Conservation (phyloP, 345 rosid genomes). For the Eucalyptus sideroxylon region DNA sequence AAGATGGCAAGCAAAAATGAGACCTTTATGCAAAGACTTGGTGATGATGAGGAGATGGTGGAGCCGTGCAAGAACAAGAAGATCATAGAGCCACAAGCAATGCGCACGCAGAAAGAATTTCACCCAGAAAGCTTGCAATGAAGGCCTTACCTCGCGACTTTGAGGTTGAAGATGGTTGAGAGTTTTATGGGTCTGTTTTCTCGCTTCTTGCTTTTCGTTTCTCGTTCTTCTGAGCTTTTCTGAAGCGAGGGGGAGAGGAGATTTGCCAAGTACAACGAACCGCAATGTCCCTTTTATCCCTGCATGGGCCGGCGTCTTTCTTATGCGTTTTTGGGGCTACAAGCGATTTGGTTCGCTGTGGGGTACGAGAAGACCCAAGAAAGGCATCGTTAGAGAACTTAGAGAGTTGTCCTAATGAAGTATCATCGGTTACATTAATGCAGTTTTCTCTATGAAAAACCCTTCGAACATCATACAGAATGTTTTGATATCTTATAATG, state of each 20-base stretch:
- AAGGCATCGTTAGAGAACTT: background rate
- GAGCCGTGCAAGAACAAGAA: background rate
- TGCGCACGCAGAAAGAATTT: background rate
- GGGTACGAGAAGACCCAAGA: background rate
- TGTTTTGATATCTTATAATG: background rate
- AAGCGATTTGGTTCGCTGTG: background rate
- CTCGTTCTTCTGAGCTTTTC: background rate
- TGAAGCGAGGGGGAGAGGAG: background rate
- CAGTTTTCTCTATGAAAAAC: background rate
- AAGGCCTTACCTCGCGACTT: background rate
- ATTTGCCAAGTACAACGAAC: background rate
- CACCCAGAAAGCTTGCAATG: background rate
- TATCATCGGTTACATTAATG: background rate
- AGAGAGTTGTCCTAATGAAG: background rate
- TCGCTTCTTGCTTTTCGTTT: background rate
- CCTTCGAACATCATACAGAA: background rate
- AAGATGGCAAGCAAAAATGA: background rate
- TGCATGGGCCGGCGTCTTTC: background rate
- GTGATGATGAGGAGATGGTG: background rate
- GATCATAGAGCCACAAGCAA: background rate
- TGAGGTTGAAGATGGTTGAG: background rate
- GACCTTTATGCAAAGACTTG: background rate
- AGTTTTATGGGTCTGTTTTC: background rate
- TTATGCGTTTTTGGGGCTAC: background rate
- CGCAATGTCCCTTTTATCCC: background rate